A percentile compares a stretch with the other conserved stretches of the same genome.
These are phyloP conservation scores for Podila epicladia DNA, from an alignment of 192 early-diverging fungal genomes.

Conservation along the genomic window DNA sequence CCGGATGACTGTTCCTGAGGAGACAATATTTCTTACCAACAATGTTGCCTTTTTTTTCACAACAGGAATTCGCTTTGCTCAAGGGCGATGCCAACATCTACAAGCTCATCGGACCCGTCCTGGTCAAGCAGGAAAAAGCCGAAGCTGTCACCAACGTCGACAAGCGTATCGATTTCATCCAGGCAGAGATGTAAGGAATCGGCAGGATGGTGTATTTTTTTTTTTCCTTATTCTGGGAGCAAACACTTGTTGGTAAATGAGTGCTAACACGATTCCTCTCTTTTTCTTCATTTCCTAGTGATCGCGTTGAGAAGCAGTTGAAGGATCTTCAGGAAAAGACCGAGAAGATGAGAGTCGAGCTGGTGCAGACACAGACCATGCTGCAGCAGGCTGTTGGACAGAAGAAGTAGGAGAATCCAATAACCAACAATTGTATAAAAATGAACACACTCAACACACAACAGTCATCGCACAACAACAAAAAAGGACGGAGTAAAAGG, in stretches of 20 bases:
- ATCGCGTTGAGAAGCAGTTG: conserved; percentile 84
- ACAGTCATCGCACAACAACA: background rate
- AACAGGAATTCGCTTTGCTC: conserved; percentile 89
- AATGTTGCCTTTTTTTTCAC: too few relatives aligned
- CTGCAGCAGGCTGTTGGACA: conserved; percentile 34
- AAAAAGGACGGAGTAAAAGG: background rate
- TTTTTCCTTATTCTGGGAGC: background rate
- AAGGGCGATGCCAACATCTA: conserved; percentile 87
- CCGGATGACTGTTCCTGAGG: too few relatives aligned
- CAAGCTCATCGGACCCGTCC: conserved; percentile 96
- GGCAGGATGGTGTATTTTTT: background rate
- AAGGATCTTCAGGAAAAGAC: conserved; percentile 85
- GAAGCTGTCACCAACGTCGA: conserved; percentile 92
- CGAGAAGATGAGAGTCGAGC: conserved; percentile 84
- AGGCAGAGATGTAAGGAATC: conserved; percentile 79
- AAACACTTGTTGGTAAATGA: background rate
- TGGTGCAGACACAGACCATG: conserved; percentile 56
- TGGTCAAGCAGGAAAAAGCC: conserved; percentile 90
- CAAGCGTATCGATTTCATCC: conserved; percentile 94
- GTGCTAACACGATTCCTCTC: background rate
- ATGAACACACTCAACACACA: background rate
- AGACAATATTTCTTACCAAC: too few relatives aligned
- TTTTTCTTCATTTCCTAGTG: conserved; percentile 52
- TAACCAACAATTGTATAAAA: background rate
- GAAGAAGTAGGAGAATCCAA: conserved; percentile 4